phyloP scores from a whole-genome alignment of 345 rosid species.

The Populus simonii region DNA sequence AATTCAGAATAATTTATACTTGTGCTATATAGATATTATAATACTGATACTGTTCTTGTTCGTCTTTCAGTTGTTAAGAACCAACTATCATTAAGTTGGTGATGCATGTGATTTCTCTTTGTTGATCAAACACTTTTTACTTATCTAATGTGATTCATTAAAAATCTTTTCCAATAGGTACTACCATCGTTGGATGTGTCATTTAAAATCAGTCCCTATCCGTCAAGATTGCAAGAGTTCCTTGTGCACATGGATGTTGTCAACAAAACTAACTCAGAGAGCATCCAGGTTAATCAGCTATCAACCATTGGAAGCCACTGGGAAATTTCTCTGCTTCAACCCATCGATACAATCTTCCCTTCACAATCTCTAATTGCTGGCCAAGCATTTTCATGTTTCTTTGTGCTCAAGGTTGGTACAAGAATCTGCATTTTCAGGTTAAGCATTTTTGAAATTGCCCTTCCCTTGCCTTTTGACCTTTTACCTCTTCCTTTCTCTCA shows the following conservation, averaged over 20 bases:
- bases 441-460: not conserved
- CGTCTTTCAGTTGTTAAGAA: not conserved
- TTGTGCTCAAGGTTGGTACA: constrained; percentile 67
- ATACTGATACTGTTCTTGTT: not conserved
- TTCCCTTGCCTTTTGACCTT: not conserved
- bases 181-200: constrained; percentile 78
- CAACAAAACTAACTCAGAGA: constrained; percentile 67
- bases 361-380: constrained; percentile 63
- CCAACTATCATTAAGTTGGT: not conserved
- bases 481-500: not conserved
- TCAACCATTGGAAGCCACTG: constrained; percentile 75
- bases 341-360: constrained; percentile 58
- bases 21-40: not conserved
- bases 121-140: not conserved
- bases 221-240: constrained; percentile 72
- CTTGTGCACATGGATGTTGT: constrained; percentile 81
- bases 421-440: not conserved
- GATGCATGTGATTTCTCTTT: not conserved
- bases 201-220: constrained; percentile 70
- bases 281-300: constrained; percentile 75
- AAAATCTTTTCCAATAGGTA: constrained; percentile 43
- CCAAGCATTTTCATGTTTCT: constrained; percentile 81
- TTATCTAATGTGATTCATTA: not conserved
- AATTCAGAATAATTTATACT: not conserved
- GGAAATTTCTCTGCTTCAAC: constrained; percentile 79